Evolutionary conservation across 805 yeast species (phyloP), one percentile per base, ranked within the genome.

Genomic region (Jamesozyma spencerorum): DNA sequence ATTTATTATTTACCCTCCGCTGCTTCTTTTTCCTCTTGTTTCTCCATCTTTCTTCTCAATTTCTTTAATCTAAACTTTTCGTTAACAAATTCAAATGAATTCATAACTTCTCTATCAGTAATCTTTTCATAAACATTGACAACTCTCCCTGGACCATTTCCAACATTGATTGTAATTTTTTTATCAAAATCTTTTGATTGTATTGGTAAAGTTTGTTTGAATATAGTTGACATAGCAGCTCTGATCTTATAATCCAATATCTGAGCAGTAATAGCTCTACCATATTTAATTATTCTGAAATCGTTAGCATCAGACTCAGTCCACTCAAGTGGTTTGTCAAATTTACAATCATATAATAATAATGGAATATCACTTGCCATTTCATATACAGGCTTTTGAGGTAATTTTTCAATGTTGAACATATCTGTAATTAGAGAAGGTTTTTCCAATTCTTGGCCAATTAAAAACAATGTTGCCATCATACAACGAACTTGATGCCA

Each of bases 401-500:
- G 85, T 38, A 63, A 66, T 31, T 61, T 64, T 3, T 66, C 68
- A 1, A 75, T 63, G 51, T 90, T 72, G 34, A 88, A 58, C 43
- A 92, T 63, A 2, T 75, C 71, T 11, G 60, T 58, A 1, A 92
- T 67, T 0, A 86, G 60, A 1, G 60, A 53, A 0, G 86, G 81
- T 0, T 57, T 42, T 58, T 92, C 98, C 17, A 74, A 69, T 13
- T 68, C 67, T 59, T 87, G 95, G 0, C 96, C 98, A 6, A 87
- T 78, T 18, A 82, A 62, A 40, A 92, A 75, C 41, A 92, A 58
- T 10, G 83, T 68, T 0, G 95, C 95, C 66, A 87, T 75, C 92
- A 92, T 92, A 50, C 95, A 87, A 43, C 98, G 74, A 15, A 92
- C 98, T 62, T 92, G 98, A 58, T 92, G 97, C 97, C 97, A 92